Evolutionary conservation across 371 early-diverging fungal genomes (phyloP).

Genomic region (Sporodiniella umbellata): DNA sequence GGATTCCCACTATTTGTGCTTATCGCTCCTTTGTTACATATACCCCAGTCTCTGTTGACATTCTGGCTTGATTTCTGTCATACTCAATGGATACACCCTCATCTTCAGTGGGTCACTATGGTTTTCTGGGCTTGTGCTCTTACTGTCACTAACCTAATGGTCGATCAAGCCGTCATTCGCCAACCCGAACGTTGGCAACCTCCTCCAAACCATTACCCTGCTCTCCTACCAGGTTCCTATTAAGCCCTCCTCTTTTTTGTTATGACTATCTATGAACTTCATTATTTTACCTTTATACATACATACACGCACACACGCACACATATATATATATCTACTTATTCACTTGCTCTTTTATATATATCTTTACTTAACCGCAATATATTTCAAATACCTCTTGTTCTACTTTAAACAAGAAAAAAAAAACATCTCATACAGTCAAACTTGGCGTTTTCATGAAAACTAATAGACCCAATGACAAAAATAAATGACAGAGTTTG

Average conservation of each 20-base stretch:
- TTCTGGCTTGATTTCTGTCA: conserved; percentile 27
- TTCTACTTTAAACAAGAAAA: no score
- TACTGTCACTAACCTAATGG: conserved; percentile 31
- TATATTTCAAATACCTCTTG: no score
- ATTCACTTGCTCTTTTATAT: no score
- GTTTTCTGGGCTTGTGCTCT: conserved; percentile 40
- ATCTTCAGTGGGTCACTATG: conserved; percentile 23
- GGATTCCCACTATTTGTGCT: conserved; percentile 19
- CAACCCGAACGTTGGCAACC: not conserved
- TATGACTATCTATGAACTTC: no score
- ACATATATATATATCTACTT: no score
- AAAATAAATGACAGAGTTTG: no score
- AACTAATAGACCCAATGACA: no score
- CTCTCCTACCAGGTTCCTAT: not conserved
- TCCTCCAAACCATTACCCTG: not conserved
- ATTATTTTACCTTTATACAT: no score
- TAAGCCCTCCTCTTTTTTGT: not conserved
- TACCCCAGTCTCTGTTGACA: conserved; percentile 35
- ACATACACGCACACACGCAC: no score
- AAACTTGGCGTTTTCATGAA: no score
- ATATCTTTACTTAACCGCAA: no score
- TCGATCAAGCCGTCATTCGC: conserved; percentile 15
- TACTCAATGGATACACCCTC: not conserved
- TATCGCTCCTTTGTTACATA: conserved; percentile 32
- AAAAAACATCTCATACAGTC: no score